phyloP scores from a whole-genome alignment of 345 rosid species.

The Lepidium sativum region DNA sequence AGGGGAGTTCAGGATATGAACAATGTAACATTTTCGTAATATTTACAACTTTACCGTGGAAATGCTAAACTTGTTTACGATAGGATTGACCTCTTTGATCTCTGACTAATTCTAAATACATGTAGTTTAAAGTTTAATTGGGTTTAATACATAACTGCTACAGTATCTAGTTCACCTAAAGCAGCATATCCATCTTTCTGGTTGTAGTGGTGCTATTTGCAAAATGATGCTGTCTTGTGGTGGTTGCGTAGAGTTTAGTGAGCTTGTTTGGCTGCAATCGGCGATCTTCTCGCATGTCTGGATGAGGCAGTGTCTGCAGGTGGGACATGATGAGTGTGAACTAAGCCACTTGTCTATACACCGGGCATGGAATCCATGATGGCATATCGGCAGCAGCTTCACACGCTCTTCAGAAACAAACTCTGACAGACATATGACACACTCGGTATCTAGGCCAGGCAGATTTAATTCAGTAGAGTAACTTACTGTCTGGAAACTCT shows the following conservation, averaged over 20 bases:
- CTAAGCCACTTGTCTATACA: slow-evolving; percentile 92
- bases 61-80: slow-evolving; percentile 12
- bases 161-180: slow-evolving; percentile 33
- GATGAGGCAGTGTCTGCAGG: slow-evolving; percentile 73
- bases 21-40: slow-evolving; percentile 21
- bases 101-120: slow-evolving; percentile 11
- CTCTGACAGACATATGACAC: slow-evolving; percentile 72
- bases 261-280: slow-evolving; percentile 40
- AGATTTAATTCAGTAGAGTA: slow-evolving; percentile 46
- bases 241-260: slow-evolving; percentile 30
- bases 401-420: slow-evolving; percentile 49
- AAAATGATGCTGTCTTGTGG: slow-evolving; percentile 40
- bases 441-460: slow-evolving; percentile 50
- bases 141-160: slow-evolving; percentile 8
- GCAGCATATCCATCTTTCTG: slow-evolving; percentile 44
- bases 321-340: slow-evolving; percentile 86
- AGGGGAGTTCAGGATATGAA: background rate
- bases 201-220: slow-evolving; percentile 44
- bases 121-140: slow-evolving; percentile 4
- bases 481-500: slow-evolving; percentile 51
- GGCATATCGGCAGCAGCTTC: slow-evolving; percentile 67
- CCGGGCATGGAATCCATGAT: slow-evolving; percentile 70
- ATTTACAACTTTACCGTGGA: slow-evolving; percentile 28
- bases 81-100: slow-evolving; percentile 17
- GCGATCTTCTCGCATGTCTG: slow-evolving; percentile 67